A percentile compares a stretch with the other conserved stretches of the same genome.
These are phyloP conservation scores for Glycine latifolia DNA, from an alignment of 306 rosid genomes.

Conservation along the genomic window DNA sequence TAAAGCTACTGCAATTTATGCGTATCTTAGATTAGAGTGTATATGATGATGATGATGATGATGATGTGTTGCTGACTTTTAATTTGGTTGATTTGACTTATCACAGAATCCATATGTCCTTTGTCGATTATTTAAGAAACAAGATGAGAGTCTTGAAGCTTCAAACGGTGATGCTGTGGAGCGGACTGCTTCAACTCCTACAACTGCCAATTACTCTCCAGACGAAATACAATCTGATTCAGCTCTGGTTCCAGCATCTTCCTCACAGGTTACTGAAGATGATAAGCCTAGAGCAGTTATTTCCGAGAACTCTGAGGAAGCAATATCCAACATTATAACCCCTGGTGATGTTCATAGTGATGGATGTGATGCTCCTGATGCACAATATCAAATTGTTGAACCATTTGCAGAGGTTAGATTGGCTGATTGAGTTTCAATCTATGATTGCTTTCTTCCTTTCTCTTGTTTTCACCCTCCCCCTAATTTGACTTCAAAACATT, in stretches of 20 bases:
- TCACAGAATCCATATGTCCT: conserved; percentile 83
- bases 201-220: conserved; percentile 57
- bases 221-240: conserved; percentile 63
- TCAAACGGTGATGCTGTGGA: conserved; percentile 64
- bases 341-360: conserved; percentile 42
- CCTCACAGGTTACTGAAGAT: conserved; percentile 56
- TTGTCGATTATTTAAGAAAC: conserved; percentile 87
- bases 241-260: conserved; percentile 53
- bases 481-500: not conserved
- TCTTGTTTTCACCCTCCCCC: not conserved
- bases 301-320: conserved; percentile 59
- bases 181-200: conserved; percentile 58
- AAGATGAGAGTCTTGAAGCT: conserved; percentile 72
- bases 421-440: conserved; percentile 35
- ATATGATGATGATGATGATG: conserved; percentile 28
- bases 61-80: conserved; percentile 38
- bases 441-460: conserved; percentile 3
- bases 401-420: conserved; percentile 54
- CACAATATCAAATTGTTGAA: conserved; percentile 38
- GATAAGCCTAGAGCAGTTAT: conserved; percentile 42
- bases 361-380: conserved; percentile 46
- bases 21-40: not conserved
- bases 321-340: conserved; percentile 55
- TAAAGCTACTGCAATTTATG: conserved; percentile 34
- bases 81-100: conserved; percentile 42